Percentiles rank a stretch among this genome's conserved stretches.
phyloP scores from a whole-genome alignment of 768 basidiomycete genomes.

The Suillus lakei region DNA sequence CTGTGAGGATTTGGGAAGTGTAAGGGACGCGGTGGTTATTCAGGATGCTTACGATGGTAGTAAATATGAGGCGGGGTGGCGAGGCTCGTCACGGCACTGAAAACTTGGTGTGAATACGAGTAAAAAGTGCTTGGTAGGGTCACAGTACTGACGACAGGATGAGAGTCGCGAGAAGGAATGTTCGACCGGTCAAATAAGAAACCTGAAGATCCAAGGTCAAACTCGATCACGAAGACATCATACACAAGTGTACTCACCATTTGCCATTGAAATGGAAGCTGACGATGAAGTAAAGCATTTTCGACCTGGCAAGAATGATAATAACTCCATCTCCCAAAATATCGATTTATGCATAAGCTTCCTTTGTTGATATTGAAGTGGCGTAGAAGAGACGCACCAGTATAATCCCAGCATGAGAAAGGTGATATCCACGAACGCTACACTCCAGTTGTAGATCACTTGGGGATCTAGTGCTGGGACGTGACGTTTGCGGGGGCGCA shows the following conservation, averaged over 20 bases:
- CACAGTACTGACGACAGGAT: conserved; percentile 21
- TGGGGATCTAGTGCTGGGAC: too few relatives aligned
- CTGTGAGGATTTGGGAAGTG: conserved; percentile 15
- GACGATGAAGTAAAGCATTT: conserved; percentile 21
- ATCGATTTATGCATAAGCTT: background rate
- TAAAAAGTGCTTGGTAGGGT: background rate
- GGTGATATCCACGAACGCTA: too few relatives aligned
- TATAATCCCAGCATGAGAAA: too few relatives aligned
- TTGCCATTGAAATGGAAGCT: conserved; percentile 27
- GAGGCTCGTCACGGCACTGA: background rate
- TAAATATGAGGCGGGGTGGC: background rate
- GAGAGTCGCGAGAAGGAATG: conserved; percentile 19
- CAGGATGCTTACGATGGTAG: conserved; percentile 24
- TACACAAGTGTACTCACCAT: conserved; percentile 24
- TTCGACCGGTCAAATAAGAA: too few relatives aligned
- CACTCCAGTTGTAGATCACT: too few relatives aligned
- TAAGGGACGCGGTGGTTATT: background rate
- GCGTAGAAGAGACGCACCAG: conserved; percentile 15
- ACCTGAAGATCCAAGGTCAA: conserved; percentile 18
- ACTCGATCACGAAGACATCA: background rate
- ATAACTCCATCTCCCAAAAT: conserved; percentile 27
- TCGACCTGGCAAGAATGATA: conserved; percentile 22
- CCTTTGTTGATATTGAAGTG: too few relatives aligned
- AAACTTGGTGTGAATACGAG: conserved; percentile 8
- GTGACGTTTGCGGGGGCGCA: too few relatives aligned